A percentile compares a stretch with the other conserved stretches of the same genome.
phyloP scores from a whole-genome alignment of 2,329 filamentous ascomycete species.

The Fusarium concolor region DNA sequence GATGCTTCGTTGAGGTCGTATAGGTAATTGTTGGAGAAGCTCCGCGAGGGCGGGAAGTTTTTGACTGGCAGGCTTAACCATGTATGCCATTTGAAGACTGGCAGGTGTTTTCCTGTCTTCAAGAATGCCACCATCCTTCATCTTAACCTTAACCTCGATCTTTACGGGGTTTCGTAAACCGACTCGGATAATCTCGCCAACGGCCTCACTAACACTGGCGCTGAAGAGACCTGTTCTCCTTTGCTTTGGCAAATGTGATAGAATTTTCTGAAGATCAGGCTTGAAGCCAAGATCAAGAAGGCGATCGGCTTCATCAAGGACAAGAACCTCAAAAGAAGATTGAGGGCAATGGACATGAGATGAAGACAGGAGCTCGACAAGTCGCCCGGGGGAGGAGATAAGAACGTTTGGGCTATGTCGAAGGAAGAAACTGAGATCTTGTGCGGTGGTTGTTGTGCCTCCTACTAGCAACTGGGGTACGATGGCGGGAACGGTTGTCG shows the following conservation, averaged over 20 bases:
- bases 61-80: conserved; percentile 78
- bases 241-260: conserved; percentile 89
- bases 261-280: conserved; percentile 86
- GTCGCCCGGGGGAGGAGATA: conserved; percentile 88
- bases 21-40: conserved; percentile 76
- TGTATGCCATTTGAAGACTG: conserved; percentile 90
- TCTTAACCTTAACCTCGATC: conserved; percentile 91
- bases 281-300: conserved; percentile 95
- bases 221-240: conserved; percentile 93
- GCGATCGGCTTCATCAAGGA: conserved; percentile 94
- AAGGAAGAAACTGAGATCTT: conserved; percentile 88
- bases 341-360: conserved; percentile 89
- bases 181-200: conserved; percentile 91
- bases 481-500: conserved; percentile 63
- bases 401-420: conserved; percentile 88
- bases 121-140: conserved; percentile 71
- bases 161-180: conserved; percentile 95
- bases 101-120: conserved; percentile 91
- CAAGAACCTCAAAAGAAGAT: conserved; percentile 89
- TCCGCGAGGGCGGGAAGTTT: conserved; percentile 81
- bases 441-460: conserved; percentile 80
- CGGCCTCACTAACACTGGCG: conserved; percentile 94
- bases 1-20: conserved; percentile 84
- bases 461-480: conserved; percentile 91
- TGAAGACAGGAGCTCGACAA: conserved; percentile 87